Evolutionary conservation across 805 yeast species (phyloP).

Genomic region (Starmera caribaea): DNA sequence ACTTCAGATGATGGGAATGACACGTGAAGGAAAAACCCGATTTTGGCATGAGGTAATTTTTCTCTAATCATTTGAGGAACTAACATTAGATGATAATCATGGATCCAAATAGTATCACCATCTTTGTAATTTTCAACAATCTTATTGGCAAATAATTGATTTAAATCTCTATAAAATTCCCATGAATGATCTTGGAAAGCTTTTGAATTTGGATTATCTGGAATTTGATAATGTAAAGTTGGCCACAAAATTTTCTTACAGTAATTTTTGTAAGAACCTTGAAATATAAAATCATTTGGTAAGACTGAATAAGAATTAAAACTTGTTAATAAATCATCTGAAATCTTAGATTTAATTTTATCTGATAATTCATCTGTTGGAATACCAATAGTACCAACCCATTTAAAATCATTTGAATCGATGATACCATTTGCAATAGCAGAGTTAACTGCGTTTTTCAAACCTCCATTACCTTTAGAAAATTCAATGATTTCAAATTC

Average conservation of each 20-base stretch:
- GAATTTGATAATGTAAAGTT: constrained; percentile 85
- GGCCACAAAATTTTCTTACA: constrained; percentile 98
- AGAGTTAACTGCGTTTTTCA: constrained; percentile 70
- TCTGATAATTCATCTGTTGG: constrained; percentile 77
- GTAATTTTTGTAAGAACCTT: constrained; percentile 85
- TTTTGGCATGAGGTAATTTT: constrained; percentile 68
- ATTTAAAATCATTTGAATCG: constrained; percentile 30
- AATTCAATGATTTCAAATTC: constrained; percentile 71
- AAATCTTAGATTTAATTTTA: constrained; percentile 43
- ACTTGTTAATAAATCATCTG: constrained; percentile 32
- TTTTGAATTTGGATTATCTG: constrained; percentile 88
- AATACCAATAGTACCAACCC: constrained; percentile 92
- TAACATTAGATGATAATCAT: constrained; percentile 84
- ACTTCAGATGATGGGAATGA: constrained; percentile 95
- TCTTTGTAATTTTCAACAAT: constrained; percentile 57
- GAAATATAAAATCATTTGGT: constrained; percentile 70
- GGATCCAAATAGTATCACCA: constrained; percentile 84
- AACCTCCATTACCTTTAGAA: constrained; percentile 77
- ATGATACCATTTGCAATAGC: constrained; percentile 36
- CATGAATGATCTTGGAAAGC: constrained; percentile 95
- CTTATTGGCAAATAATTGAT: constrained; percentile 71
- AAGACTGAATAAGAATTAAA: constrained; percentile 57
- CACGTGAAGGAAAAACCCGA: constrained; percentile 87
- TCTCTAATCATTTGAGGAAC: constrained; percentile 80
- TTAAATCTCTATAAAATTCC: constrained; percentile 69